Evolutionary conservation across 208 protist species (phyloP).

Genomic region (Tritrichomonas foetus): DNA sequence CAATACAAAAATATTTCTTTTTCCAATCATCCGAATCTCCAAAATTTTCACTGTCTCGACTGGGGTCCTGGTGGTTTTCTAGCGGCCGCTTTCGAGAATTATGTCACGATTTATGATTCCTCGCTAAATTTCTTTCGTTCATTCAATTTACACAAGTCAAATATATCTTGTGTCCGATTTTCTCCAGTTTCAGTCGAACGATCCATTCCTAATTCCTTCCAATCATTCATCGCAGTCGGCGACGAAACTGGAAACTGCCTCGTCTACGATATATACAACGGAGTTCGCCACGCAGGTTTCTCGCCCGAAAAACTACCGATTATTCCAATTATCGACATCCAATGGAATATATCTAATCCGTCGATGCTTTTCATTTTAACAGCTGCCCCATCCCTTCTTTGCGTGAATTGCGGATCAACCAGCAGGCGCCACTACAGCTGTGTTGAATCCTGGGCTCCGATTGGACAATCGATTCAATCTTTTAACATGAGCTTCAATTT

Average conservation of each 20-base stretch:
- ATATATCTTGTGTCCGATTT: background rate
- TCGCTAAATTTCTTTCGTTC: background rate
- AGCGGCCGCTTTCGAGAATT: background rate
- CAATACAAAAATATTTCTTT: no score
- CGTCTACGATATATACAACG: background rate
- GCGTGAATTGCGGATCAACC: background rate
- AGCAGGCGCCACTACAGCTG: background rate
- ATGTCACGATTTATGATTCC: background rate
- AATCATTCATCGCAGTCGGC: background rate
- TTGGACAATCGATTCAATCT: background rate
- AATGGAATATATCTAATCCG: background rate
- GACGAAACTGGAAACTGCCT: slow-evolving; percentile 31
- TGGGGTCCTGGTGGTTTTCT: background rate
- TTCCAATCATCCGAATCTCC: no score
- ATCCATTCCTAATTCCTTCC: background rate
- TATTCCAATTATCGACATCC: background rate
- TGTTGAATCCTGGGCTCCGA: background rate
- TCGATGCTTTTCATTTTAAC: background rate
- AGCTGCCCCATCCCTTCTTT: background rate
- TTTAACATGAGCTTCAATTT: background rate
- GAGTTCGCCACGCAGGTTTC: background rate
- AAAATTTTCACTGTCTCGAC: no score
- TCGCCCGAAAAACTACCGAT: background rate
- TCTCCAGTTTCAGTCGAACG: background rate
- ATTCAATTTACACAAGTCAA: background rate